Base-by-base conservation (phyloP, 1,284 basidiomycete genomes). In the Tilletia caries region DNA sequence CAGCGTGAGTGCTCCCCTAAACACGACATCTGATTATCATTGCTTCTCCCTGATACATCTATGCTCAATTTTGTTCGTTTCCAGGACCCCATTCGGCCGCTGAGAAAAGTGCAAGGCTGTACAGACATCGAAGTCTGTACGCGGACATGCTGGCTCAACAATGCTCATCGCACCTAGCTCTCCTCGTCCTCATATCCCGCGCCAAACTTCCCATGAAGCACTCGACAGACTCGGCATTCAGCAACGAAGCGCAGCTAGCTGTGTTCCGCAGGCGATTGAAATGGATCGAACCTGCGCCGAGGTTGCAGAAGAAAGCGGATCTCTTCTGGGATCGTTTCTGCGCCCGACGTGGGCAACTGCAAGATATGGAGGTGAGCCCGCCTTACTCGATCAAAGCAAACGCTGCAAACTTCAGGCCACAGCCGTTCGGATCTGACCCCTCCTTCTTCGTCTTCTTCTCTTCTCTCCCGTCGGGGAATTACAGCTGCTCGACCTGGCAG, bases 241-340 rank as follows among this genome's bases (percentile, higher is more conserved):
- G 29, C 29, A 34, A 62, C 33, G 32, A 33, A 8, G 29, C 29
- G 3, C 32, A 33, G 4, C 33, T 62, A 12, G 58, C 58, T 13
- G 33, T 62, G 15, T 62, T 62, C 33, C 58, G 58, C 20, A 25
- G 58, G 29, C 27, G 58, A 18, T 29, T 62, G 13, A 62, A 62
- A 23, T 62, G 58, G 58, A 15, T 62, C 33, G 58, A 62, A 29
- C 32, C 58, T 4, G 32, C 58, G 12, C 58, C 58, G 27, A 25
- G 58, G 18, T 23, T 62, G 5, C 32, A 33, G 15, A 37, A 34
- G 13, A 33, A 37, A 29, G 58, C 58, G 58, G 29, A 37, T 62
- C 29, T n/a, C 12, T 62, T 62, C 33, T 62, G 58, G 58, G 58
- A 62, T n/a, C 58, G 58, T 8, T 62, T 62, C 33, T 62, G 58